A percentile compares a stretch with the other conserved stretches of the same genome.
Conservation (phyloP, 2,329 filamentous ascomycete species). For the Cordyceps pruinosa region DNA sequence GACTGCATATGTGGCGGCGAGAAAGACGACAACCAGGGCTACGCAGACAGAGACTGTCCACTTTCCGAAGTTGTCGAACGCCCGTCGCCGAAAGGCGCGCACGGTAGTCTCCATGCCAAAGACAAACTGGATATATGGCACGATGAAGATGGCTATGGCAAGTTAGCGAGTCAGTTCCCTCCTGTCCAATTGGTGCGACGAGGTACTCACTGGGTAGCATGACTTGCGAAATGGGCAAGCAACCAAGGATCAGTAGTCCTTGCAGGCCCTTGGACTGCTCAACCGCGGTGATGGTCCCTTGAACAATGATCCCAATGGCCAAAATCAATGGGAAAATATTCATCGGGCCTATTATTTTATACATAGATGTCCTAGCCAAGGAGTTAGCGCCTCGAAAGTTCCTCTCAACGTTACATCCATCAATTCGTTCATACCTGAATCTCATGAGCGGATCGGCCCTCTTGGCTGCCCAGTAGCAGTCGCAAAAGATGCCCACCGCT, state of each 20-base stretch:
- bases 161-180: not conserved
- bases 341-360: slow-evolving; percentile 38
- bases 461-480: slow-evolving; percentile 43
- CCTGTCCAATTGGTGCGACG: not conserved
- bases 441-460: slow-evolving; percentile 33
- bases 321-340: slow-evolving; percentile 51
- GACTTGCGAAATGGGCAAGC: slow-evolving; percentile 47
- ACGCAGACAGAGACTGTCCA: slow-evolving; percentile 56
- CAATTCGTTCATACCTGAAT: slow-evolving; percentile 33
- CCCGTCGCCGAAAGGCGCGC: slow-evolving; percentile 45
- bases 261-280: slow-evolving; percentile 50
- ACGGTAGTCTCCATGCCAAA: slow-evolving; percentile 57
- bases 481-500: slow-evolving; percentile 49
- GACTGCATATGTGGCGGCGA: slow-evolving; percentile 51
- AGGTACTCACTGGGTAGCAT: slow-evolving; percentile 50
- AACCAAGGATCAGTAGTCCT: slow-evolving; percentile 44
- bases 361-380: slow-evolving; percentile 27
- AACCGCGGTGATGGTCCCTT: slow-evolving; percentile 50
- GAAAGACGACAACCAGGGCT: slow-evolving; percentile 40
- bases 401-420: not conserved
- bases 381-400: not conserved
- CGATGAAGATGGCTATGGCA: slow-evolving; percentile 54
- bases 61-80: slow-evolving; percentile 52
- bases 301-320: slow-evolving; percentile 49
- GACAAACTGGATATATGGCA: slow-evolving; percentile 58